Evolutionary conservation across 495 filamentous ascomycete genomes (phyloP), one percentile per base, ranked within the genome.

Genomic region (Amphirosellinia nigrospora): DNA sequence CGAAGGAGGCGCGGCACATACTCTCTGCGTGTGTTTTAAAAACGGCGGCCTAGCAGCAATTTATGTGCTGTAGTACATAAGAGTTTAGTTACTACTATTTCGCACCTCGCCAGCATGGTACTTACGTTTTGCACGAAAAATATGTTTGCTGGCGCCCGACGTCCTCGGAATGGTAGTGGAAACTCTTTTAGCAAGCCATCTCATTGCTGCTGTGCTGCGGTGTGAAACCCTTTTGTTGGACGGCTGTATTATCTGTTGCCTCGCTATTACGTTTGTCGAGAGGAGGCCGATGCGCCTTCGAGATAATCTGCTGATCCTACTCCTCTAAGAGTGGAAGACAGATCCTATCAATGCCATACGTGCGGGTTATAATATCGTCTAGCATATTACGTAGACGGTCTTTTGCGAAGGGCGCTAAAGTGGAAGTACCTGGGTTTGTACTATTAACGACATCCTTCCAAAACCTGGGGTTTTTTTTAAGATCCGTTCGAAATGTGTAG

Each of bases 231-330:
- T 28, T 46, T 6, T 45, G 11, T n/a, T 38, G 59, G 38, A n/a
- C 26, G 8, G 39, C 21, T 46, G 59, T 30, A 43, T 45, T 23
- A 13, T 39, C 21, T 23, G 21, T 36, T 60, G 2, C 15, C n/a
- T 60, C 56, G 3, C 48, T 53, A 10, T n/a, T 77, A 36, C 80
- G 83, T 62, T 82, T 81, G 19, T 82, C 85, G 52, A 79, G 85
- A 26, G 86, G 83, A 3, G 80, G 78, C 70, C 82, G 79, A 64
- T 82, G 80, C 56, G 82, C 80, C 41, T 75, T 74, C 32, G 68
- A 68, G 68, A 81, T 79, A 53, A 88, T 74, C 21, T 75, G 76
- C 23, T 74, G 72, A 2, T 84, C 87, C 45, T 83, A 77, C 1
- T 72, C 70, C 8, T 77, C 73, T 26, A 76, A 74, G 23, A 88